Evolutionary conservation across 2,329 filamentous ascomycete genomes (phyloP), one percentile per base, ranked within the genome.

Genomic region (Alternaria ethzedia): DNA sequence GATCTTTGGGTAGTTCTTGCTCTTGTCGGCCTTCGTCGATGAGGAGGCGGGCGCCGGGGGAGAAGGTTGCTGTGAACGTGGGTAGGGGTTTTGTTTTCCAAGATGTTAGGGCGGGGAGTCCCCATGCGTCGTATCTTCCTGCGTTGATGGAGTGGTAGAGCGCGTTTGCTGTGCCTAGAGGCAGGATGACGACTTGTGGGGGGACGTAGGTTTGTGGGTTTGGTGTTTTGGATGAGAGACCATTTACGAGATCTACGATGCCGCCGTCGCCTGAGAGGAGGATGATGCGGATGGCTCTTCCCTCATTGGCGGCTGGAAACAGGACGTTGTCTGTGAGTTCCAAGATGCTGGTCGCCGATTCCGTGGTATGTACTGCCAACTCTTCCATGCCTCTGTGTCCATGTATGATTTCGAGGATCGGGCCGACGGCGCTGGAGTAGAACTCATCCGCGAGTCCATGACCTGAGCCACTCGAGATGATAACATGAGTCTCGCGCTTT

Each of bases 181-280:
- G 85, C 10, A 89, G 73, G 6, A 89, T 72, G 0, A 81, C 76
- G 63, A 91, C 85, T 2, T 85, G 82, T 0, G 90, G 88, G 59
- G 88, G 87, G 63, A 66, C 62, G 63, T 75, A 77, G 1, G 55
- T 11, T 8, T 41, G 7, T 58, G 5, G 12, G 72, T 78, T 5
- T 65, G 65, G 8, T 13, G 72, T 59, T 61, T 66, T 77, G 50
- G 73, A 67, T 5, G 83, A 73, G 0, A 91, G 83, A 3, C 86
- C 87, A 75, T 97, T 96, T 63, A 97, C 83, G 1, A 96, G 83
- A 71, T 98, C 95, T 17, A 94, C 86, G 3, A 97, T 80, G 6
- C 94, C 95, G 13, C 95, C 95, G 78, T 98, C 95, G 7, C 95
- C 95, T 52, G 91, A 95, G 6, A 97, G 84, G 12, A 98, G 85